Base-by-base conservation (phyloP, 2,329 filamentous ascomycete species). In the Thyridium curvatum region DNA sequence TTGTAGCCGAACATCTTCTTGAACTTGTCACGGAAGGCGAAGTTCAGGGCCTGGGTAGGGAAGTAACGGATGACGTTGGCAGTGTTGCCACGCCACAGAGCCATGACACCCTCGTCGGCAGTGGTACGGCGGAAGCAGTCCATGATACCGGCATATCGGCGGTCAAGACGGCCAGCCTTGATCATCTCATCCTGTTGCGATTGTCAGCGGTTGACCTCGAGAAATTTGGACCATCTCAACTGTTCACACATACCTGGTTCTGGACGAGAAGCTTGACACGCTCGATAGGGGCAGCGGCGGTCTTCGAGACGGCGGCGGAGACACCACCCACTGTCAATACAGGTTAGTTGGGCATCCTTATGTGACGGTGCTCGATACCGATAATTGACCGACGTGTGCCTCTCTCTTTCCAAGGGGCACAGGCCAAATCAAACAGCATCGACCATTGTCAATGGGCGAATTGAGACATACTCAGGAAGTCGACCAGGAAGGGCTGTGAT, bases 61-160 rank as follows among this genome's bases (percentile, higher is more conserved):
- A 98, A 98, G 81, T 98, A 98, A 86, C 93, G 93, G 82, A 98
- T 95, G 73, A 98, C 93, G 85, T 98, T 98, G 88, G 93, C 93
- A 68, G 93, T 98, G 88, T 98, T 98, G 75, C 93, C 93, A 83
- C 93, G 84, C 93, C 93, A 98, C 62, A 98, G 81, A 53, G 91
- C 83, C 71, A 93, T 83, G 60, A 93, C 73, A 86, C 93, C 93
- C 81, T 98, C 93, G 53, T 86, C 77, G 62, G 82, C 82, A 52
- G 79, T 79, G 66, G 93, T 97, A 68, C 93, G 87, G 62, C 74
- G 76, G 85, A 98, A 98, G 81, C 93, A 97, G 69, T 98, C 93
- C 46, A 50, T 62, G 67, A 98, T 97, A 69, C 93, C 93, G 61
- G 74, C 72, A 82, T 96, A 98, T 74, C 91, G 94, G 74, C 84